Evolutionary conservation across 441 rosid genomes (phyloP), one percentile per base, ranked within the genome.

Genomic region (Theobroma grandiflorum): DNA sequence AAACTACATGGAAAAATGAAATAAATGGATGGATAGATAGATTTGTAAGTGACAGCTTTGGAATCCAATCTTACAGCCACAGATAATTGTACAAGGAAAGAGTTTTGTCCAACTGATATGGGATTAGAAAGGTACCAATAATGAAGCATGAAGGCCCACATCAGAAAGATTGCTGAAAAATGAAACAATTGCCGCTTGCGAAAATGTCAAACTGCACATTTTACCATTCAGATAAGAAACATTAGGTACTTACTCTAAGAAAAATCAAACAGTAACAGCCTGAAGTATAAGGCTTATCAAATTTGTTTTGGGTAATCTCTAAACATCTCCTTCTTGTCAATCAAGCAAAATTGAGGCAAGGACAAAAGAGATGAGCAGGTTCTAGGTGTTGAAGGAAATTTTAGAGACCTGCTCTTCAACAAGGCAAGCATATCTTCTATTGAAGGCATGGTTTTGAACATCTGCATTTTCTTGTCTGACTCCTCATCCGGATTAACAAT

Each of bases 131-230:
- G 47, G 75, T 91, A 95, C 98, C 97, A 88, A 71, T 61, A 88
- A 57, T 6, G 95, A 90, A 83, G 94, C 90, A 70, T 91, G 92
- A 61, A 93, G 93, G 22, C 97, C 98, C 50, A 89, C 92, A 58
- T 95, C 97, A 0, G 95, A 85, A 69, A 95, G 94, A 80, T 81
- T 87, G 85, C 86, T 83, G 80, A 95, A 93, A 82, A 95, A 93
- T 11, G 94, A 91, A 55, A 95, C 95, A 42, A 90, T 61, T 45
- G 96, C 92, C 33, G 94, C 92, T 87, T 92, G 98, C 26, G 89
- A 83, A 81, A 95, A 87, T 40, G 93, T 91, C 75, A 72, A 62
- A 78, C 99, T 95, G 91, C 63, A 78, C 50, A 86, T 35, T 18
- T 55, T 53, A 4, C 10, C 57, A 43, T 67, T 40, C 67, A 77